Evolutionary conservation across 345 rosid genomes (phyloP), one percentile per base, ranked within the genome.

Genomic region (Lumnitzera racemosa): DNA sequence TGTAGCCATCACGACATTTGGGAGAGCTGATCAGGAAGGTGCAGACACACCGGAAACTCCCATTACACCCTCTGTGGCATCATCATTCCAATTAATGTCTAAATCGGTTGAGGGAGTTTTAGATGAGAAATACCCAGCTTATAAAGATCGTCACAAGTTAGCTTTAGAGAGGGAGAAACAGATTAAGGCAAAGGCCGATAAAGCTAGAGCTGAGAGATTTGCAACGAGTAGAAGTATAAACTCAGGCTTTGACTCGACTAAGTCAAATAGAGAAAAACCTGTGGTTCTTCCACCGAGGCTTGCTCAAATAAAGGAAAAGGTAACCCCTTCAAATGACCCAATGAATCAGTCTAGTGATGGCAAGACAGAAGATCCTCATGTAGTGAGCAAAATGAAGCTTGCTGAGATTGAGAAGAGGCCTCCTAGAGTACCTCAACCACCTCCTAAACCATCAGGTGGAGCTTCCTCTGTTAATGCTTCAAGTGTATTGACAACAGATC

Each of bases 81-180:
- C 88, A 17, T 90, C 99, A 15, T 90, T 94, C 76, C 90, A 84
- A 0, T 68, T 94, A 74, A 90, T 94, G 96, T 90, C 99, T 43
- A 90, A 86, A 72, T 88, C 99, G 1, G 88, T 84, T 63, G 89
- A 80, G 13, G 85, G 87, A 62, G 89, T 81, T 62, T 55, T 81
- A 67, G 82, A 81, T 63, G 97, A 88, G 67, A 94, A 94, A 65
- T 90, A 88, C 73, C 99, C 97, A 3, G 95, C 95, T 31, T 90
- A 84, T 58, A 88, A 86, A 73, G 99, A 90, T 70, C 77, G 99
- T 58, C 99, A 90, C 68, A 94, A 81, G 79, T 65, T 94, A 67
- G 96, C 96, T 49, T 66, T 84, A 60, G 99, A 90, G 73, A 81
- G 96, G 69, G 99, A 94, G 84, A 84, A 86, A 74, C 80, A 74